Percentiles rank a stretch among this genome's conserved stretches.
phyloP scores from a whole-genome alignment of 2,329 filamentous ascomycete genomes.

The Trichoderma lentiforme region DNA sequence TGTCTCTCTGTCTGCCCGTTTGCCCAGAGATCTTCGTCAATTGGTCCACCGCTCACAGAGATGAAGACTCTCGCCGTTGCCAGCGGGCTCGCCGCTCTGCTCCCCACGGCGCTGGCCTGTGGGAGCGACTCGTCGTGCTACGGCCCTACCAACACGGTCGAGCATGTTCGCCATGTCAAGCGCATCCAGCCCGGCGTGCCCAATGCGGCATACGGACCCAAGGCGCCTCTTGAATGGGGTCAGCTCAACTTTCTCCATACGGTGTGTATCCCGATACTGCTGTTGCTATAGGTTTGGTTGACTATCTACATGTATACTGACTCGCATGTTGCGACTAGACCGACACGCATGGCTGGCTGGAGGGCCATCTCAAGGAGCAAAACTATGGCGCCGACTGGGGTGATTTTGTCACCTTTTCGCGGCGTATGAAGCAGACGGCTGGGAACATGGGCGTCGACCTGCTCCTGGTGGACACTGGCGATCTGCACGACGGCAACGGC shows the following conservation, averaged over 20 bases:
- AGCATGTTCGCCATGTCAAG: conserved; percentile 47
- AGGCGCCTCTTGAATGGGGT: conserved; percentile 54
- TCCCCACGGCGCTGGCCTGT: conserved; percentile 33
- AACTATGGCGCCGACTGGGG: conserved; percentile 67
- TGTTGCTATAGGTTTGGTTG: not conserved
- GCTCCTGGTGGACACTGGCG: conserved; percentile 59
- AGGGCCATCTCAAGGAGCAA: conserved; percentile 58
- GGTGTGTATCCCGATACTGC: conserved; percentile 31
- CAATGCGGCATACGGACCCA: conserved; percentile 42
- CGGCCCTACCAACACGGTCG: conserved; percentile 39
- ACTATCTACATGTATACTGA: not conserved
- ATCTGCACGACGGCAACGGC: conserved; percentile 64
- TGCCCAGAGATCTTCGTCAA: not conserved
- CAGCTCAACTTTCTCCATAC: conserved; percentile 62
- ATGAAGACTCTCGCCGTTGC: conserved; percentile 19
- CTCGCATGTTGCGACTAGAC: conserved; percentile 34
- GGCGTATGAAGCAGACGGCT: conserved; percentile 58
- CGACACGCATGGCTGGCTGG: conserved; percentile 60
- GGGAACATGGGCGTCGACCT: conserved; percentile 55
- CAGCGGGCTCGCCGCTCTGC: conserved; percentile 20
- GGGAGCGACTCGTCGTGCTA: conserved; percentile 36
- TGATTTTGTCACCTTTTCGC: conserved; percentile 59
- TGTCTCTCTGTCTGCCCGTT: not conserved
- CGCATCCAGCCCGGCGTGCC: conserved; percentile 47
- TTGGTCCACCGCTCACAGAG: not conserved